Evolutionary conservation across 2,329 filamentous ascomycete species (phyloP).

Genomic region (Colletotrichum orbiculare): DNA sequence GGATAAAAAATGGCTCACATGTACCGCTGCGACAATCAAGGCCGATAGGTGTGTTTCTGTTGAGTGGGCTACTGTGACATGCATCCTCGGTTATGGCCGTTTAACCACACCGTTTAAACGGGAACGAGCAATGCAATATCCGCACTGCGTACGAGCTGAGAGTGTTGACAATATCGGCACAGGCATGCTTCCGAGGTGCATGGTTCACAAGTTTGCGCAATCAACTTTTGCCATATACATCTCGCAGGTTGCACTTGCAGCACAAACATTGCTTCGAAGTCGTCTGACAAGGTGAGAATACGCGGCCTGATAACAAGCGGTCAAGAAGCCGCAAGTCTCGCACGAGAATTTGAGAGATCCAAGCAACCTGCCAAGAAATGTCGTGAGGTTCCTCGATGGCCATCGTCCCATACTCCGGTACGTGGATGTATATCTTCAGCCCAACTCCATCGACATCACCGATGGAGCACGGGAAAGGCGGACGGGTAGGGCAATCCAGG

Average conservation of each 20-base stretch:
- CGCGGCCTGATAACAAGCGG: conserved; percentile 1
- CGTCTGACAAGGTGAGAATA: background rate
- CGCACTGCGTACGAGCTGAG: background rate
- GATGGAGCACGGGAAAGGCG: too few relatives aligned
- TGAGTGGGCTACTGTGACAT: background rate
- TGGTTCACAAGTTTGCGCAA: conserved; percentile 21
- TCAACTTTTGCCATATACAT: conserved; percentile 2
- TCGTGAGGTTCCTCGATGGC: too few relatives aligned
- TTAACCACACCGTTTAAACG: too few relatives aligned
- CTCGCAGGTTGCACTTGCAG: background rate
- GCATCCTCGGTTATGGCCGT: conserved; percentile 13
- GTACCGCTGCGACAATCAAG: background rate
- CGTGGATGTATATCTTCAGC: too few relatives aligned
- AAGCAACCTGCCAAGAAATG: too few relatives aligned
- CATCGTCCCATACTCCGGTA: too few relatives aligned
- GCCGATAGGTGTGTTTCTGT: conserved; percentile 9
- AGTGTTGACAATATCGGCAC: background rate
- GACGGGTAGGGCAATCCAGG: background rate
- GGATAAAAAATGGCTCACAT: too few relatives aligned
- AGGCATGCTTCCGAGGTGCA: conserved; percentile 1
- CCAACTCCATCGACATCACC: too few relatives aligned
- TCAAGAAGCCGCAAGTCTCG: conserved; percentile 16
- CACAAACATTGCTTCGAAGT: background rate
- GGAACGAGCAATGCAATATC: too few relatives aligned
- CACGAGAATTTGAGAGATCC: background rate